Conservation (phyloP, 148 eudicot genomes). For the Rhododendron molle region DNA sequence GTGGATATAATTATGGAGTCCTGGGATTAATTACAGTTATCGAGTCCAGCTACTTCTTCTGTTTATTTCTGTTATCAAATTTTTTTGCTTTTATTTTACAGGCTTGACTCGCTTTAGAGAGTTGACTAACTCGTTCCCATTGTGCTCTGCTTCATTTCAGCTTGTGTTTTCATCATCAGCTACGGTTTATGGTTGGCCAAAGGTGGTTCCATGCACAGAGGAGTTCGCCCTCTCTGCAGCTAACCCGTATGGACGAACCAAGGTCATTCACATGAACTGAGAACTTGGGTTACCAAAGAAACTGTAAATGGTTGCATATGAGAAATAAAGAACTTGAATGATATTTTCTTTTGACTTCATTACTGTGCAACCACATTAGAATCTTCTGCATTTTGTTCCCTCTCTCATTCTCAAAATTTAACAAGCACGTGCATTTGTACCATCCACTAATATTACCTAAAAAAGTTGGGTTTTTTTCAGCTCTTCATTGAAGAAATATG, state of each 20-base stretch:
- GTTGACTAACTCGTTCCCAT: conserved; percentile 72
- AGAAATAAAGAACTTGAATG: not conserved
- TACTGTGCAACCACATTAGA: not conserved
- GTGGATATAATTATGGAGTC: not conserved
- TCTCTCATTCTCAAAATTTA: not conserved
- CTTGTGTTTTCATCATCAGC: conserved; percentile 98
- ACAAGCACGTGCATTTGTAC: not conserved
- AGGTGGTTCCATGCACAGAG: conserved; percentile 93
- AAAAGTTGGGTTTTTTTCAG: conserved; percentile 31
- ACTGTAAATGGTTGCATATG: not conserved
- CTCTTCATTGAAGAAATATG: conserved; percentile 96
- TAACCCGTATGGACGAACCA: conserved; percentile 96
- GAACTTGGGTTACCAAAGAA: not conserved
- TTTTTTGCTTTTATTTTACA: not conserved
- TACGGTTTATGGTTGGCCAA: conserved; percentile 97
- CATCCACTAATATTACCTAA: not conserved
- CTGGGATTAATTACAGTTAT: not conserved
- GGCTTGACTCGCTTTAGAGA: conserved; percentile 9
- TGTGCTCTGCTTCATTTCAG: conserved; percentile 30
- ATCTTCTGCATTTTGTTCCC: not conserved
- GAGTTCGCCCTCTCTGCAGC: conserved; percentile 78
- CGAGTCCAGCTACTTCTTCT: not conserved
- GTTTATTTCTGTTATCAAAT: not conserved
- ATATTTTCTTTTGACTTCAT: not conserved
- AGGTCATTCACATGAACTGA: conserved; percentile 45